Evolutionary conservation across 2,329 filamentous ascomycete species (phyloP).

Genomic region (Trichoderma sp.): DNA sequence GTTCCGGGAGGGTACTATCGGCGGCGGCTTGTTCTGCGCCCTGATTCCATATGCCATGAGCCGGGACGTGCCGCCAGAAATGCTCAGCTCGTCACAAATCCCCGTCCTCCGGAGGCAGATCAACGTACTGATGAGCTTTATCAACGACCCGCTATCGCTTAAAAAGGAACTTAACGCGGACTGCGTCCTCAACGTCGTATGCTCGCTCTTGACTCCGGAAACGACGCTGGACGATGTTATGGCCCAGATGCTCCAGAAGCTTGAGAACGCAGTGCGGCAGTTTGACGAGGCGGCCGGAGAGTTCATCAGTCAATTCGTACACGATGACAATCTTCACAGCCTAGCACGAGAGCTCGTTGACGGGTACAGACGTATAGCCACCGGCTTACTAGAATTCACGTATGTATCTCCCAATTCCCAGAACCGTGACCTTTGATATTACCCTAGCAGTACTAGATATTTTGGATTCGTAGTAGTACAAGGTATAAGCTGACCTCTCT

Average conservation of each 20-base stretch:
- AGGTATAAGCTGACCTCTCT: neutral
- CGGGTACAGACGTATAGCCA: slow-evolving; percentile 35
- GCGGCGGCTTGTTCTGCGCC: slow-evolving; percentile 30
- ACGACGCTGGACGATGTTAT: slow-evolving; percentile 29
- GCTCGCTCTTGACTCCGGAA: slow-evolving; percentile 29
- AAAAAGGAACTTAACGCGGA: slow-evolving; percentile 35
- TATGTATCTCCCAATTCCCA: slow-evolving; percentile 25
- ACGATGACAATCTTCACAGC: slow-evolving; percentile 21
- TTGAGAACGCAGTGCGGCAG: slow-evolving; percentile 27
- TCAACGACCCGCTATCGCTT: slow-evolving; percentile 37
- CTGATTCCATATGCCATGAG: slow-evolving; percentile 32
- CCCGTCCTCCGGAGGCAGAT: slow-evolving; percentile 30
- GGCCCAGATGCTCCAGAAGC: slow-evolving; percentile 27
- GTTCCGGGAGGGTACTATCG: slow-evolving; percentile 33
- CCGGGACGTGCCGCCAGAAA: slow-evolving; percentile 18
- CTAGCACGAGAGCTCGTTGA: slow-evolving; percentile 32
- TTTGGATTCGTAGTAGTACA: neutral
- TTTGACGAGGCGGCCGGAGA: slow-evolving; percentile 30
- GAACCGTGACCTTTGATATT: neutral
- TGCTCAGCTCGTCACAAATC: slow-evolving; percentile 18
- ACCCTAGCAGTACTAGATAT: neutral
- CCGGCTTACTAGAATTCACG: slow-evolving; percentile 38
- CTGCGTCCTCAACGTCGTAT: slow-evolving; percentile 35
- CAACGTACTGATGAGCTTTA: slow-evolving; percentile 29
- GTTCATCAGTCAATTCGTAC: slow-evolving; percentile 18